Conservation (phyloP, 2,329 filamentous ascomycete genomes). For the Massarina eburnea region DNA sequence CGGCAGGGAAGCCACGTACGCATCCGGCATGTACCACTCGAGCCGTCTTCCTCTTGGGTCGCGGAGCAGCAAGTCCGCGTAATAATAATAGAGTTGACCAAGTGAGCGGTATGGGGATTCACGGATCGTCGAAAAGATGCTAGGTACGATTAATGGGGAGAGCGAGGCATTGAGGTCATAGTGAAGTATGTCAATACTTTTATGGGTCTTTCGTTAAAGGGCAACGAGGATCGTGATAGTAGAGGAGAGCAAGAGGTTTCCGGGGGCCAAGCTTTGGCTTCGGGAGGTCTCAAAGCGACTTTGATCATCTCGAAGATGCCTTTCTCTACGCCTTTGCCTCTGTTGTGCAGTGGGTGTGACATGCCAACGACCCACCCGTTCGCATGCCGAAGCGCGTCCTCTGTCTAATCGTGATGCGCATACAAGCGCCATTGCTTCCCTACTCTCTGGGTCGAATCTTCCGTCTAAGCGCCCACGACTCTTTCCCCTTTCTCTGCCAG, state of each 20-base stretch:
- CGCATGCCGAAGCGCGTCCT: background rate
- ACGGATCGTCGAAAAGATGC: background rate
- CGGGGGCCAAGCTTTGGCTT: too few relatives aligned
- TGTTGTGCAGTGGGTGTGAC: too few relatives aligned
- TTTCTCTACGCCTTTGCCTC: background rate
- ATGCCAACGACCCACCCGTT: too few relatives aligned
- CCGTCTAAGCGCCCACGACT: constrained; percentile 1
- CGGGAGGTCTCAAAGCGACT: background rate
- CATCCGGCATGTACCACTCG: constrained; percentile 1
- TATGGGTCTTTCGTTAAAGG: constrained; percentile 11
- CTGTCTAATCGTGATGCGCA: background rate
- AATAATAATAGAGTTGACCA: constrained; percentile 10
- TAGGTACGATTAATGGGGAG: constrained; percentile 12
- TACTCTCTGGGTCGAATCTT: background rate
- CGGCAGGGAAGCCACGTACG: background rate
- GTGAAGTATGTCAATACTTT: constrained; percentile 8
- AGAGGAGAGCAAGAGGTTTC: constrained; percentile 2
- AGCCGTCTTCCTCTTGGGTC: constrained; percentile 13
- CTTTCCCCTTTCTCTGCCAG: background rate
- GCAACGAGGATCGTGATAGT: too few relatives aligned
- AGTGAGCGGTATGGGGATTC: constrained; percentile 5
- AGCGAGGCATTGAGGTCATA: constrained; percentile 9
- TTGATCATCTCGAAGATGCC: background rate
- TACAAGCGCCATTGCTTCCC: background rate
- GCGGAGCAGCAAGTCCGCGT: constrained; percentile 35